Evolutionary conservation across 331 rosid genomes (phyloP), one percentile per base, ranked within the genome.

Genomic region (Acacia pycnantha): DNA sequence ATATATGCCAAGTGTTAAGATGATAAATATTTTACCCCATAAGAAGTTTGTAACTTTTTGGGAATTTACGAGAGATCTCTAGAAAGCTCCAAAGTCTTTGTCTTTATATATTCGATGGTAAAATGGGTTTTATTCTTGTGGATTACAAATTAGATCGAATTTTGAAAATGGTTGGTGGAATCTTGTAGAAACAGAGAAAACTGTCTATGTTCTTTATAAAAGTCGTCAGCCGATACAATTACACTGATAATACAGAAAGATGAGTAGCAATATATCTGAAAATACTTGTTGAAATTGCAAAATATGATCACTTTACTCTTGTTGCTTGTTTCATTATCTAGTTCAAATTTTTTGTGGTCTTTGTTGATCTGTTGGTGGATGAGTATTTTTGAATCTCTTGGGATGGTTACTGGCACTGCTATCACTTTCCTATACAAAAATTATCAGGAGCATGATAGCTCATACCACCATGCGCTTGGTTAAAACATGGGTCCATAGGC

Each of bases 401-500:
- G 78, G 59, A 62, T 79, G 51, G 44, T 47, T 73, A 58, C 77
- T n/a, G n/a, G n/a, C n/a, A n/a, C n/a, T 82, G 78, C 66, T 77
- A 73, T 69, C 77, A 19, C 44, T 72, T 84, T 77, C 59, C 61
- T 31, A 56, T 50, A 70, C 79, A 86, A 31, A 48, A 73, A 66
- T 76, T 82, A 51, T 70, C 48, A 73, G 80, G 53, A 68, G 85
- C 53, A 88, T 88, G 84, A 82, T 87, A 80, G 33, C 73, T 54
- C 59, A 77, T 65, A n/a, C 47, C 50, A 72, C 83, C 86, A 77
- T 79, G 89, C 84, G 46, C 31, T 50, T 79, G 85, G 19, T 74
- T 37, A 37, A 61, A 73, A 77, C 41, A 78, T 76, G 83, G 86
- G 89, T 66, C 87, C 79, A 44, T 62, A 43, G 33, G 70, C 74